These are phyloP conservation scores for Aspergillus nidulans DNA, from an alignment of 495 filamentous ascomycete species.

Conservation along the genomic window DNA sequence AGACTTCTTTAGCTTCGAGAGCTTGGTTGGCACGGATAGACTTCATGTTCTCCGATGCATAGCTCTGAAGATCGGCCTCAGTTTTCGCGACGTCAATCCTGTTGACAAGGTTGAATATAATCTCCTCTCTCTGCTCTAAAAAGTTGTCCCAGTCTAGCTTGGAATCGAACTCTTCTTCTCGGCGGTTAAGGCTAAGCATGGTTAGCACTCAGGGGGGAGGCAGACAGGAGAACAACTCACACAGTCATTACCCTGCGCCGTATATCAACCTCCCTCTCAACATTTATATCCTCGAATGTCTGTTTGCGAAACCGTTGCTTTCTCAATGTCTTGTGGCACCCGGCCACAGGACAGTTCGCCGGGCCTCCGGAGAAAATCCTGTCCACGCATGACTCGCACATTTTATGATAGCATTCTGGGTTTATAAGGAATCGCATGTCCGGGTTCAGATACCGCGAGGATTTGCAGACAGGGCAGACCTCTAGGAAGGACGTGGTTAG, in stretches of 20 bases:
- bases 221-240: slow-evolving; percentile 28
- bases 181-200: slow-evolving; percentile 64
- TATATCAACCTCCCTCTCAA: slow-evolving; percentile 95
- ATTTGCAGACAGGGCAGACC: slow-evolving; percentile 96
- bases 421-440: slow-evolving; percentile 94
- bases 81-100: slow-evolving; percentile 65
- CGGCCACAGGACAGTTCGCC: slow-evolving; percentile 82
- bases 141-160: slow-evolving; percentile 87
- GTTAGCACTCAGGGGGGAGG: not conserved
- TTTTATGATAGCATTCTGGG: slow-evolving; percentile 97
- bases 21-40: slow-evolving; percentile 54
- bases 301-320: slow-evolving; percentile 78
- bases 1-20: slow-evolving; percentile 49
- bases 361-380: slow-evolving; percentile 90
- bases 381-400: slow-evolving; percentile 94
- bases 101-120: slow-evolving; percentile 81
- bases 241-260: slow-evolving; percentile 72
- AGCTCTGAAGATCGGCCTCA: slow-evolving; percentile 62
- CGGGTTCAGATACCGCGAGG: slow-evolving; percentile 87
- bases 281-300: slow-evolving; percentile 83
- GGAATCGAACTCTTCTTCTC: slow-evolving; percentile 83
- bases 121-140: slow-evolving; percentile 84
- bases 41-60: slow-evolving; percentile 60
- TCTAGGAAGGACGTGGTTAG: slow-evolving; percentile 46
- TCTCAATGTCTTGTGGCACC: slow-evolving; percentile 78